Percentiles rank a stretch among this genome's conserved stretches.
Evolutionary conservation across 2,329 filamentous ascomycete species (phyloP).

Genomic region (Penicillium brasilianum): DNA sequence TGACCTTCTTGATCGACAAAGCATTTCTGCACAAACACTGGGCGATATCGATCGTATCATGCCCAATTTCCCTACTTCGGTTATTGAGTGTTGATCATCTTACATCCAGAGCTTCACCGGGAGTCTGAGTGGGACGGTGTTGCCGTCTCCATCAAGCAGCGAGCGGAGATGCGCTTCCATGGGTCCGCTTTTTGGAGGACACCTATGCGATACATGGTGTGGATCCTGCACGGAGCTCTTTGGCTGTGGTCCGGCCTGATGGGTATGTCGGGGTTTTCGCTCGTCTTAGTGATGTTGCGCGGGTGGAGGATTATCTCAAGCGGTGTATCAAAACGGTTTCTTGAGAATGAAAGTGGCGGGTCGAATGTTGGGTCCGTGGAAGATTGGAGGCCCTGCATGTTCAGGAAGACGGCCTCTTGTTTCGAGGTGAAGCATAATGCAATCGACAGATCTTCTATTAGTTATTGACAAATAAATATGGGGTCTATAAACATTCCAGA

Average conservation of each 20-base stretch:
- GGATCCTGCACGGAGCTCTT: constrained; percentile 32
- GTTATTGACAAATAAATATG: constrained; percentile 3
- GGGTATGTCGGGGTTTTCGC: constrained; percentile 39
- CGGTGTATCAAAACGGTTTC: background rate
- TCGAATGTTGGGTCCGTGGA: background rate
- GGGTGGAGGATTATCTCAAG: constrained; percentile 1
- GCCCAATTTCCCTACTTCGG: constrained; percentile 29
- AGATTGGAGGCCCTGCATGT: background rate
- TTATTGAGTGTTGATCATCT: constrained; percentile 40
- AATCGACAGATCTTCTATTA: constrained; percentile 7
- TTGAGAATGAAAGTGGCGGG: background rate
- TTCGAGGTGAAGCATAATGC: background rate
- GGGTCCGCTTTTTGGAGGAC: constrained; percentile 38
- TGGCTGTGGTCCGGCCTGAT: constrained; percentile 46
- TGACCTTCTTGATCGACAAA: constrained; percentile 38
- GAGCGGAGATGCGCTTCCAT: constrained; percentile 43
- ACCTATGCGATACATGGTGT: constrained; percentile 45
- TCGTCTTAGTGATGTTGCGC: background rate
- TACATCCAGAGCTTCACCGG: constrained; percentile 35
- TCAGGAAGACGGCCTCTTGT: background rate
- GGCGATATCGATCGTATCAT: constrained; percentile 27
- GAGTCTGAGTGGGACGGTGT: constrained; percentile 39
- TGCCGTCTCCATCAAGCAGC: constrained; percentile 35
- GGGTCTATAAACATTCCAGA: constrained; percentile 2
- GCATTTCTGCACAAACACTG: constrained; percentile 34